Evolutionary conservation across 305 asterid genomes (phyloP), one percentile per base, ranked within the genome.

Genomic region (Ilex paraguariensis): DNA sequence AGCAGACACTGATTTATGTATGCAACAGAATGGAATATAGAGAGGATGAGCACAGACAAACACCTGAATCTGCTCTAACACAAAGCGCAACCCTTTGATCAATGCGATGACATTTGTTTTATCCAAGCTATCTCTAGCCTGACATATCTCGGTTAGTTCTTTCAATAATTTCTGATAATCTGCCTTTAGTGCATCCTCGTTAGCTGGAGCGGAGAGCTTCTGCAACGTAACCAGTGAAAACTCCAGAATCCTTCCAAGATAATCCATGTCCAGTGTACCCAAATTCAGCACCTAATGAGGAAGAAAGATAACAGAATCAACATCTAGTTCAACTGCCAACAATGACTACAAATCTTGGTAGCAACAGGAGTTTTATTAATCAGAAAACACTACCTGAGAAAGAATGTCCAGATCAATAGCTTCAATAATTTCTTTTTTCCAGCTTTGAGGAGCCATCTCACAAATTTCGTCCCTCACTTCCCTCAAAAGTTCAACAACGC

Each of bases 61-160:
- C 54, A 88, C 98, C 98, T 90, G 96, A 57, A 90, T 87, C 76
- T 89, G 84, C 64, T 84, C 91, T 67, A 90, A 81, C 61, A 88
- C 87, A 75, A 84, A 93, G 61, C 87, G 90, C 81, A 93, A 73
- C 33, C 96, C 98, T 84, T 71, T 86, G 59, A 93, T 74, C 56
- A 93, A 64, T 58, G 86, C 89, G 59, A 77, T 57, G 28, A 83
- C 72, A 33, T 73, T 73, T 31, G 83, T 69, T 65, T 77, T 70
- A 59, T 69, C 77, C 39, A 83, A 75, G 59, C 70, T 75, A 44
- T 66, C 80, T 55, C 65, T 61, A 7, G 61, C 71, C 64, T 63
- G 65, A 69, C 82, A 76, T 6, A 75, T 71, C 68, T 75, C 86
- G 39, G 84, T 82, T 58, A 92, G 73, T 56, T 87, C 93, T 74